phyloP scores from a whole-genome alignment of 768 basidiomycete genomes.

The Cyclocybe aegerita region DNA sequence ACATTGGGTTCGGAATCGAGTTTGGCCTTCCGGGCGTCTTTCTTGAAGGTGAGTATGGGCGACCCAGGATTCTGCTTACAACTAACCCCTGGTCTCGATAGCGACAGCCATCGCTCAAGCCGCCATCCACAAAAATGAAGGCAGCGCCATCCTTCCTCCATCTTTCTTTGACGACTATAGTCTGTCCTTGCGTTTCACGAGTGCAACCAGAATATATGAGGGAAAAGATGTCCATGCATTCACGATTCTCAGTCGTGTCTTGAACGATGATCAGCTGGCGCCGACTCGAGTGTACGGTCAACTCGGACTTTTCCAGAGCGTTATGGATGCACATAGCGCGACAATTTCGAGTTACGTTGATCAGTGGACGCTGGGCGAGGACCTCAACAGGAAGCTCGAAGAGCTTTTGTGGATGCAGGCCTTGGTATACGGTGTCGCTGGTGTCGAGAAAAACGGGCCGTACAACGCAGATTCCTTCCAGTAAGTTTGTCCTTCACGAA shows the following conservation, averaged over 20 bases:
- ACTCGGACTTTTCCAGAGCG: slow-evolving; percentile 2
- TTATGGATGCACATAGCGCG: neutral
- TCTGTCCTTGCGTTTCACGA: neutral
- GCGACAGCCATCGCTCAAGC: slow-evolving; percentile 7
- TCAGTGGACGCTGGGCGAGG: slow-evolving; percentile 9
- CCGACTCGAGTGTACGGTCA: neutral
- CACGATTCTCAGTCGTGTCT: slow-evolving; percentile 9
- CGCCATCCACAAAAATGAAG: slow-evolving; percentile 2
- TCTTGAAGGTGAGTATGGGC: slow-evolving; percentile 5
- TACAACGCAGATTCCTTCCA: slow-evolving; percentile 9
- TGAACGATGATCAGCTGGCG: slow-evolving; percentile 3
- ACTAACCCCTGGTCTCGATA: neutral
- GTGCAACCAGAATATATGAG: neutral
- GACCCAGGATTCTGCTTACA: neutral
- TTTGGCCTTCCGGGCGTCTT: slow-evolving; percentile 13
- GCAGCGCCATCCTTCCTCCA: neutral
- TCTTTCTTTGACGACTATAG: neutral
- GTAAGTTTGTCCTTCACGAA: slow-evolving; percentile 4
- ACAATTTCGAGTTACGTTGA: slow-evolving; percentile 5
- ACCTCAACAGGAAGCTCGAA: slow-evolving; percentile 11
- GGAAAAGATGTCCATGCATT: slow-evolving; percentile 4
- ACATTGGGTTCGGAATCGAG: slow-evolving; percentile 13
- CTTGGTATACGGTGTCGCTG: slow-evolving; percentile 10
- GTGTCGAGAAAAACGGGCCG: slow-evolving; percentile 3
- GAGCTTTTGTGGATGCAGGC: slow-evolving; percentile 10